Conservation (phyloP, 2,329 filamentous ascomycete species). For the Exophiala oligosperma region DNA sequence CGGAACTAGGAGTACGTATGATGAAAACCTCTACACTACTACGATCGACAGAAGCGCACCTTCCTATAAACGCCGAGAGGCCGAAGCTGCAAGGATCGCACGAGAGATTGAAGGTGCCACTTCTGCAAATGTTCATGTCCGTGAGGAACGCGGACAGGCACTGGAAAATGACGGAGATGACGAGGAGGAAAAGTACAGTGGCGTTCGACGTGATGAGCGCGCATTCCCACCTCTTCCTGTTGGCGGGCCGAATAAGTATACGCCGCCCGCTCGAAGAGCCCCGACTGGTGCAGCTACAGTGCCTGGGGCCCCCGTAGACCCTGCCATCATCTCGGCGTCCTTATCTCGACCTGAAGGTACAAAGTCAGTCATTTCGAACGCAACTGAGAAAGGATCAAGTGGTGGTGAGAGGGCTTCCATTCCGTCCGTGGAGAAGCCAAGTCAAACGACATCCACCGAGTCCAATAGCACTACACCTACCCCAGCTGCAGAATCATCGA, state of each 20-base stretch:
- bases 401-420: background rate
- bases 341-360: constrained; percentile 54
- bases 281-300: constrained; percentile 73
- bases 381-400: constrained; percentile 39
- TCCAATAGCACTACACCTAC: constrained; percentile 5
- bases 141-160: constrained; percentile 79
- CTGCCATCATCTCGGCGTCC: constrained; percentile 88
- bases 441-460: background rate
- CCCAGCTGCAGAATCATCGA: constrained; percentile 35
- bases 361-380: constrained; percentile 30
- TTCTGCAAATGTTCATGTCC: constrained; percentile 76
- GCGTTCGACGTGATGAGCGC: constrained; percentile 70
- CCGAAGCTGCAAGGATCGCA: constrained; percentile 78
- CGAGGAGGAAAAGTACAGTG: constrained; percentile 97
- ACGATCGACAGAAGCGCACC: constrained; percentile 82
- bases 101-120: constrained; percentile 82
- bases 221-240: constrained; percentile 64
- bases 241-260: constrained; percentile 72
- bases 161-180: constrained; percentile 67
- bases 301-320: constrained; percentile 75
- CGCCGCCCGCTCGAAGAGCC: constrained; percentile 81
- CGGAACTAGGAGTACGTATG: constrained; percentile 84
- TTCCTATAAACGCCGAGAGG: constrained; percentile 73
- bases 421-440: constrained; percentile 5
- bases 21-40: constrained; percentile 94